Base-by-base conservation (phyloP, 2,329 filamentous ascomycete species). In the Cryphonectria naterciae region DNA sequence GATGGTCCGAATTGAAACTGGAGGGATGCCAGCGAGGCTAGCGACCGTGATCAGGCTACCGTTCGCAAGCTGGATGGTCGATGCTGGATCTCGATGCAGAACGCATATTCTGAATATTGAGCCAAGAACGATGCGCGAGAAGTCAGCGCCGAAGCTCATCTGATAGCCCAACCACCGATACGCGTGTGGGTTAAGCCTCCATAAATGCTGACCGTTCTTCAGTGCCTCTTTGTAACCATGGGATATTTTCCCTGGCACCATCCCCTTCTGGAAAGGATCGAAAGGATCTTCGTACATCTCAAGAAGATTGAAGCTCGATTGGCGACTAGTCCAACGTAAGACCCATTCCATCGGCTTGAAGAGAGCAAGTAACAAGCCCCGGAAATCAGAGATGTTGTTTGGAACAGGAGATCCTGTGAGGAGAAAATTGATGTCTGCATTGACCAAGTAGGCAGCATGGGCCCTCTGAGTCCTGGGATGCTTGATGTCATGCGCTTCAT, bases 401-500 rank as follows among this genome's bases (percentile, higher is more conserved):
- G n/a, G 56, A 13, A 60, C 35, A 4, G 69, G 69, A 15, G 19
- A 60, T 4, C 49, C 69, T 3, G 69, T 70, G 32, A 70, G 65
- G 1, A 70, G 69, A 22, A 70, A 68, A 0, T 56, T 46, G 7
- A 68, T 49, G 3, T 70, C 58, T 4, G 69, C 46, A 13, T 65
- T 49, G 2, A 70, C 10, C 32, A 70, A 35, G 35, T 68, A 70
- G 3, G 37, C 60, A 1, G 65, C 39, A 46, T 70, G 65, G 5
- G 65, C 65, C 15, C 28, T 65, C 7, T 4, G 41, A 1, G 65
- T 46, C 17, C 25, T 68, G 11, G 65, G 69, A 11, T 70, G 17
- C 25, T 68, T 68, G 17, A 70, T 65, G 2, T 68, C 49, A 35
- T 68, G 65, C 7, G 65, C 69, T 37, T 70, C 65, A 25, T 70